These are phyloP conservation scores for Eucalyptus decipiens DNA, from an alignment of 345 rosid genomes.

Conservation along the genomic window DNA sequence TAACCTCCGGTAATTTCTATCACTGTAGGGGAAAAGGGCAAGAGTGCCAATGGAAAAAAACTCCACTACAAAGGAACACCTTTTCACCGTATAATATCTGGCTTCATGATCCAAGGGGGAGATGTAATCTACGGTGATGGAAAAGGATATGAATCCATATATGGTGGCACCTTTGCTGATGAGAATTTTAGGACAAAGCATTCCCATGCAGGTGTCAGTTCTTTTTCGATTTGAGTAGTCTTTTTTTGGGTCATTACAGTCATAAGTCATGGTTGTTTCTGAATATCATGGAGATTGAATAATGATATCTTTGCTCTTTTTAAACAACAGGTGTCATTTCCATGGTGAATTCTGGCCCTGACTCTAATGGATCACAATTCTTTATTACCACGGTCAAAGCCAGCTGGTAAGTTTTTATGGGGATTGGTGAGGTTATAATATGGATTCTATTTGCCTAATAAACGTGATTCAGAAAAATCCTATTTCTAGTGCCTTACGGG, in stretches of 20 bases:
- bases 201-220: conserved; percentile 63
- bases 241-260: not conserved
- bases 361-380: conserved; percentile 96
- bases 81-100: conserved; percentile 90
- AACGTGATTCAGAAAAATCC: not conserved
- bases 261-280: not conserved
- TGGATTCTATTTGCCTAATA: not conserved
- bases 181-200: conserved; percentile 86
- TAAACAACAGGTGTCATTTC: conserved; percentile 62
- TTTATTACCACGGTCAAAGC: conserved; percentile 90
- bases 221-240: not conserved
- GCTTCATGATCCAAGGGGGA: conserved; percentile 95
- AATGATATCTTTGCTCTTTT: not conserved
- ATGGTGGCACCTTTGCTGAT: conserved; percentile 77
- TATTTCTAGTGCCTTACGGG: not conserved
- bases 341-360: conserved; percentile 88
- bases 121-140: conserved; percentile 72
- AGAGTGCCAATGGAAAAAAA: conserved; percentile 41
- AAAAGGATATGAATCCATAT: conserved; percentile 67
- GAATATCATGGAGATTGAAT: not conserved
- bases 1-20: not conserved
- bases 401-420: conserved; percentile 58
- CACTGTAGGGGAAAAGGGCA: conserved; percentile 60
- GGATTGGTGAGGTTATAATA: not conserved
- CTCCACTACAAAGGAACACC: conserved; percentile 78